Percentiles rank a stretch among this genome's conserved stretches.
Conservation (phyloP, 129 eudicot genomes). For the Lactuca sativa region DNA sequence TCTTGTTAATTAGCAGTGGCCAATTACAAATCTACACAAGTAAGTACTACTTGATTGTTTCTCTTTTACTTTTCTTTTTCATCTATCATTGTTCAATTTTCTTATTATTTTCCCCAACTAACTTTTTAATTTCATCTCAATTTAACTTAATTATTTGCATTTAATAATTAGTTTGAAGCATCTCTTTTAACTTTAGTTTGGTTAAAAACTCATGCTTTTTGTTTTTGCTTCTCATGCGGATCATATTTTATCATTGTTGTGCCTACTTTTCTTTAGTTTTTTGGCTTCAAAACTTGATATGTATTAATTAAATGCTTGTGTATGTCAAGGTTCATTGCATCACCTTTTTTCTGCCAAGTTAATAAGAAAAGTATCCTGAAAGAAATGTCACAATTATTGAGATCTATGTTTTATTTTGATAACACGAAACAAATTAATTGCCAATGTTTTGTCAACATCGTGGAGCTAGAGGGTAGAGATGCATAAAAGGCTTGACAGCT, state of each 20-base stretch:
- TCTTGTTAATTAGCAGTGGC: constrained; percentile 15
- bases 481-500: neutral
- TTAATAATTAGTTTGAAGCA: constrained; percentile 32
- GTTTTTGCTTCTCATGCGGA: constrained; percentile 35
- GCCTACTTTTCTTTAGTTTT: constrained; percentile 12
- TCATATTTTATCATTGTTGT: constrained; percentile 28
- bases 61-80: constrained; percentile 19
- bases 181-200: constrained; percentile 22
- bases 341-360: constrained; percentile 2
- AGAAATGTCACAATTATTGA: constrained; percentile 12
- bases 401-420: constrained; percentile 12
- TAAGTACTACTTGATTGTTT: constrained; percentile 30
- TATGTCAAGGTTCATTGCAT: constrained; percentile 21
- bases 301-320: constrained; percentile 6
- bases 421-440: constrained; percentile 6
- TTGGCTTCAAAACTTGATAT: constrained; percentile 8
- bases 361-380: constrained; percentile 10
- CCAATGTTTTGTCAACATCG: constrained; percentile 2
- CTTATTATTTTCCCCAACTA: constrained; percentile 27
- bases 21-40: constrained; percentile 23
- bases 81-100: constrained; percentile 18
- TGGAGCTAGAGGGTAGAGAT: neutral
- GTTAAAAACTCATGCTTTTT: constrained; percentile 19
- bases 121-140: constrained; percentile 6
- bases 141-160: constrained; percentile 21